Base-by-base conservation (phyloP, 768 basidiomycete genomes). In the Mycena capillaripes region DNA sequence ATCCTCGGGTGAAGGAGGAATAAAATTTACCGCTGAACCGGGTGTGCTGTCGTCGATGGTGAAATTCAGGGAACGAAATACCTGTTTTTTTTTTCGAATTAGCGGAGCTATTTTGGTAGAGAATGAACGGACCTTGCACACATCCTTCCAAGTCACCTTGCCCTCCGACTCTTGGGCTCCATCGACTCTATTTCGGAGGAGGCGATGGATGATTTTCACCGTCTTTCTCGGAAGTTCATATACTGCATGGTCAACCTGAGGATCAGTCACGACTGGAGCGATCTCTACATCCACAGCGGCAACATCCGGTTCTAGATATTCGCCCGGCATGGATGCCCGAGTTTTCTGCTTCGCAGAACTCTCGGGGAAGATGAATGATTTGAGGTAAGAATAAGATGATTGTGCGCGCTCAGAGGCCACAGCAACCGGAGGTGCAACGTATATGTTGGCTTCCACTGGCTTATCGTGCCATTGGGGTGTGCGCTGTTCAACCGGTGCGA, bases 391-490 rank as follows among this genome's bases (percentile, higher is more conserved):
- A 34, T 56, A 34, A 34, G 30, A 17, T 8, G 53, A 56, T 19
- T 56, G 53, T 21, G 30, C 53, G 53, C 53, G 53, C 30, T 56
- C 53, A 19, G 53, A 56, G 30, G 21, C 17, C 10, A 21, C 19
- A 5, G 53, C 53, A 21, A 56, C 30, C 8, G 53, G 32, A 19
- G 53, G 53, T 10, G 21, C 25, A 16, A 42, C 36, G 25, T 27
- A 29, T 59, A 14, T 7, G 38, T 40, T 29, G 40, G 40, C 10
- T 17, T 27, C 14, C 14, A 17, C 38, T 59, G 7, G 23, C 14
- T 40, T 42, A n/a, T 42, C 38, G 27, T 59, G 58, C 58, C 58
- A 59, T 42, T 59, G 58, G 16, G 58, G 58, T n/a, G 58, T 36
- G 4, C 58, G 58, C 25, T 44, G 38, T 27, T 16, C 58, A 17